These are phyloP conservation scores for Eragrostis tef DNA, from an alignment of 202 grass and related monocot genomes.

Conservation along the genomic window DNA sequence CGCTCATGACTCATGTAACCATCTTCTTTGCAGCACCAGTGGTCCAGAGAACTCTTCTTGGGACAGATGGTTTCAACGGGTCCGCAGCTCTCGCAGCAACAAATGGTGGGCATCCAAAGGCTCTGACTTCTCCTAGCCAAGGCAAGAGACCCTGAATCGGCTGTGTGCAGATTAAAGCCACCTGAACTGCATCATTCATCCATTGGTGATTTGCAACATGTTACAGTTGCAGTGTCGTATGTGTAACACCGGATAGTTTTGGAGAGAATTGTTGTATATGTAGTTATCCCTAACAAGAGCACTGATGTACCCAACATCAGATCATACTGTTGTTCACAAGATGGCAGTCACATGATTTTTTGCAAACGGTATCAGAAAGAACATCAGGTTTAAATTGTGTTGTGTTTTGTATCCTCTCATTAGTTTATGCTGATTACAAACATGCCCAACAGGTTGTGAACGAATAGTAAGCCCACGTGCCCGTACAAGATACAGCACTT, in stretches of 20 bases:
- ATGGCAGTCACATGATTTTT: background rate
- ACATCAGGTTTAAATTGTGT: background rate
- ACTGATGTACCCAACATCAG: conserved; percentile 40
- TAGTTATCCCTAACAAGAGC: conserved; percentile 60
- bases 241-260: conserved; percentile 31
- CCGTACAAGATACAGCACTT: too few species aligned
- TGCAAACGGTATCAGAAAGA: conserved; percentile 15
- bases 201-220: conserved; percentile 31
- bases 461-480: too few species aligned
- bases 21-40: conserved; percentile 58
- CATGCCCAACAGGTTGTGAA: too few species aligned
- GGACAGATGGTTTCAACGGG: conserved; percentile 94
- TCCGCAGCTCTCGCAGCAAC: conserved; percentile 77
- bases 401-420: background rate
- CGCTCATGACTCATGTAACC: background rate
- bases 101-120: conserved; percentile 88
- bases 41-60: conserved; percentile 87
- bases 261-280: conserved; percentile 48
- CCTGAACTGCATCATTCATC: conserved; percentile 30
- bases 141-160: conserved; percentile 6
- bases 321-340: conserved; percentile 6
- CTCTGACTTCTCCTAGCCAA: conserved; percentile 73
- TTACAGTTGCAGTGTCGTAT: background rate
- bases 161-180: conserved; percentile 48
- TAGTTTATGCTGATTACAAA: background rate